Evolutionary conservation across 2,329 filamentous ascomycete genomes (phyloP).

Genomic region (Chaetomiaceae sp.): DNA sequence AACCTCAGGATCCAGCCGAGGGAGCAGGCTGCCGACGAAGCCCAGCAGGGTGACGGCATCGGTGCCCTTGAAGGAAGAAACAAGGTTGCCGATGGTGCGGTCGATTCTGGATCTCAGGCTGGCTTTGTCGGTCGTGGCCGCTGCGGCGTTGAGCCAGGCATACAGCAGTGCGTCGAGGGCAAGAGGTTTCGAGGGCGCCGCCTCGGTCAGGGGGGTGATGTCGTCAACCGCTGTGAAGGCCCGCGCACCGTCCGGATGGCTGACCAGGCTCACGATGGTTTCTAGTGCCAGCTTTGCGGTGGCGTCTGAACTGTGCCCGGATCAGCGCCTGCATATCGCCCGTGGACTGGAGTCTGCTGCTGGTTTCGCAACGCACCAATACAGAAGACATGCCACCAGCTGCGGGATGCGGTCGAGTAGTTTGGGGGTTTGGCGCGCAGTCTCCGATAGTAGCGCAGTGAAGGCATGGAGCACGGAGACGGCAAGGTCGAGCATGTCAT

Average conservation of each 20-base stretch:
- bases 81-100: conserved; percentile 40
- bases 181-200: conserved; percentile 47
- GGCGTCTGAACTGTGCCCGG: conserved; percentile 39
- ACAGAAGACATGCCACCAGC: conserved; percentile 46
- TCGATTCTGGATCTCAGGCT: conserved; percentile 39
- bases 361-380: too few species aligned
- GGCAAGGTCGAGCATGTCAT: conserved; percentile 57
- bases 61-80: conserved; percentile 50
- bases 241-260: conserved; percentile 43
- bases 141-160: conserved; percentile 49
- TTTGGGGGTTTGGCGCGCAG: conserved; percentile 37
- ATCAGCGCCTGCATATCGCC: not conserved
- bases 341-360: too few species aligned
- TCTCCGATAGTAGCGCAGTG: conserved; percentile 47
- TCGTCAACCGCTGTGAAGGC: conserved; percentile 45
- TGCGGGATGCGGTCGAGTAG: conserved; percentile 48
- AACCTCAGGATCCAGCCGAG: conserved; percentile 44
- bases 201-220: conserved; percentile 49
- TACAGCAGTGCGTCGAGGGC: conserved; percentile 51
- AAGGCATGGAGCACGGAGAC: conserved; percentile 60
- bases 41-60: conserved; percentile 54
- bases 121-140: conserved; percentile 27
- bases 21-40: conserved; percentile 49
- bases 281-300: conserved; percentile 50
- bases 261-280: conserved; percentile 51